Conservation (phyloP, 371 early-diverging fungal species). For the Rhizopus stolonifer region DNA sequence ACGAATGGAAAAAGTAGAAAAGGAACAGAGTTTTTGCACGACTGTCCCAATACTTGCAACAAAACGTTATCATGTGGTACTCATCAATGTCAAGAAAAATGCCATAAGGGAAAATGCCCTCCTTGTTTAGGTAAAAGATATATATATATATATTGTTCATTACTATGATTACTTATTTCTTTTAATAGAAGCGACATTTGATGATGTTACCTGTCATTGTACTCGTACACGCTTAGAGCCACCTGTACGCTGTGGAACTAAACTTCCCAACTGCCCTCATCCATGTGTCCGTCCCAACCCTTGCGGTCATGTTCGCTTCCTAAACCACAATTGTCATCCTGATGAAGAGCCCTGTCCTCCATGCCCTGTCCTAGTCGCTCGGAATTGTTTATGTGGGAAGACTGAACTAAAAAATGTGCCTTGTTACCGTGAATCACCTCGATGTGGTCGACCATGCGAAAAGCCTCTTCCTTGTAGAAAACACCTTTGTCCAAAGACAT, state of each 20-base stretch:
- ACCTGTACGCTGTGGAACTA: slow-evolving; percentile 75
- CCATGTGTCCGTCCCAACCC: slow-evolving; percentile 62
- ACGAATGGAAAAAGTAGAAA: slow-evolving; percentile 32
- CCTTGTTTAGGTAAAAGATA: slow-evolving; percentile 53
- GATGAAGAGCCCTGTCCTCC: slow-evolving; percentile 76
- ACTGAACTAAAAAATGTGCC: slow-evolving; percentile 68
- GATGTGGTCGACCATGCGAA: slow-evolving; percentile 71
- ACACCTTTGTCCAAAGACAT: slow-evolving; percentile 71
- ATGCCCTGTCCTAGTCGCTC: slow-evolving; percentile 63
- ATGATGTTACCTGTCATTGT: slow-evolving; percentile 73
- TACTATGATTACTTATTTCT: slow-evolving; percentile 1
- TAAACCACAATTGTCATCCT: slow-evolving; percentile 74
- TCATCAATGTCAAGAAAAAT: slow-evolving; percentile 66
- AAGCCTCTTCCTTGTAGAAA: slow-evolving; percentile 64
- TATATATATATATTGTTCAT: background rate
- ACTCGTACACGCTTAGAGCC: slow-evolving; percentile 72
- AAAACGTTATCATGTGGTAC: slow-evolving; percentile 63
- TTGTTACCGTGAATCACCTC: slow-evolving; percentile 68
- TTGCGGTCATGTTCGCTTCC: slow-evolving; percentile 70
- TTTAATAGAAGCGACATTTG: slow-evolving; percentile 56
- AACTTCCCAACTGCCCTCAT: slow-evolving; percentile 65
- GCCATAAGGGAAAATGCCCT: slow-evolving; percentile 72
- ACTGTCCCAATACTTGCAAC: slow-evolving; percentile 66
- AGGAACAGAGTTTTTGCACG: slow-evolving; percentile 49
- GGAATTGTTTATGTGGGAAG: slow-evolving; percentile 74